phyloP scores from a whole-genome alignment of 2,329 filamentous ascomycete genomes.

The Diaporthe caulivora region DNA sequence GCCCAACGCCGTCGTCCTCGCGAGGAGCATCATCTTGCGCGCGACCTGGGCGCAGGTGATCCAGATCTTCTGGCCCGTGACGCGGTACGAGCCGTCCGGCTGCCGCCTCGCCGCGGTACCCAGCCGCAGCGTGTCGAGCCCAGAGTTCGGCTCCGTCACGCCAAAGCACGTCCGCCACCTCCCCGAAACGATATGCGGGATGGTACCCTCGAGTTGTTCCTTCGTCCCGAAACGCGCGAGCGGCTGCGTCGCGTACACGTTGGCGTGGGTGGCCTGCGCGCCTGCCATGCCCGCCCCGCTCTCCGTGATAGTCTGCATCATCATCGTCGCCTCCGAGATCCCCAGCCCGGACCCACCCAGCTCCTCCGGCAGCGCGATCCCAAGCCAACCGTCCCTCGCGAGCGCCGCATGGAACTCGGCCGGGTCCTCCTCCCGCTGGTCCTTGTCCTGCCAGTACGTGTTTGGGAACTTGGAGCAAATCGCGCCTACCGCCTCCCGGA shows the following conservation, averaged over 20 bases:
- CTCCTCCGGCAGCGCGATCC: slow-evolving; percentile 81
- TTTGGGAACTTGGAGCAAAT: slow-evolving; percentile 80
- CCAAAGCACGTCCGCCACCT: slow-evolving; percentile 82
- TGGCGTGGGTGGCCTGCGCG: slow-evolving; percentile 72
- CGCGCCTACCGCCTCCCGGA: slow-evolving; percentile 76
- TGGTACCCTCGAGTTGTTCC: slow-evolving; percentile 72
- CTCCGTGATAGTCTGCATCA: slow-evolving; percentile 86
- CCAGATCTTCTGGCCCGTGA: slow-evolving; percentile 90
- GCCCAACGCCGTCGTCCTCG: slow-evolving; percentile 78
- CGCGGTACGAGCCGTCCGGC: slow-evolving; percentile 69
- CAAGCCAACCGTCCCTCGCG: slow-evolving; percentile 83
- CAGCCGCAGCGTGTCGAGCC: slow-evolving; percentile 81
- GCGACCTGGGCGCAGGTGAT: slow-evolving; percentile 89
- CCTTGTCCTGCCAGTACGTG: slow-evolving; percentile 81
- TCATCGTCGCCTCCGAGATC: slow-evolving; percentile 86
- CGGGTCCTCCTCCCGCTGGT: slow-evolving; percentile 78
- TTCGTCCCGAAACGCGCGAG: slow-evolving; percentile 79
- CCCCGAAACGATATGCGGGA: slow-evolving; percentile 80
- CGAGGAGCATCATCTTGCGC: slow-evolving; percentile 84
- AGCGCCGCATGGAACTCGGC: slow-evolving; percentile 81
- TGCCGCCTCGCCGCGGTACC: slow-evolving; percentile 71
- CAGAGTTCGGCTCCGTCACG: slow-evolving; percentile 86
- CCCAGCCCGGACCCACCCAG: slow-evolving; percentile 81
- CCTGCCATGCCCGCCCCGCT: slow-evolving; percentile 84
- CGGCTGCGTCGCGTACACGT: slow-evolving; percentile 81